Base-by-base conservation (phyloP, 768 basidiomycete species). In the Cystobasidium tubakii region DNA sequence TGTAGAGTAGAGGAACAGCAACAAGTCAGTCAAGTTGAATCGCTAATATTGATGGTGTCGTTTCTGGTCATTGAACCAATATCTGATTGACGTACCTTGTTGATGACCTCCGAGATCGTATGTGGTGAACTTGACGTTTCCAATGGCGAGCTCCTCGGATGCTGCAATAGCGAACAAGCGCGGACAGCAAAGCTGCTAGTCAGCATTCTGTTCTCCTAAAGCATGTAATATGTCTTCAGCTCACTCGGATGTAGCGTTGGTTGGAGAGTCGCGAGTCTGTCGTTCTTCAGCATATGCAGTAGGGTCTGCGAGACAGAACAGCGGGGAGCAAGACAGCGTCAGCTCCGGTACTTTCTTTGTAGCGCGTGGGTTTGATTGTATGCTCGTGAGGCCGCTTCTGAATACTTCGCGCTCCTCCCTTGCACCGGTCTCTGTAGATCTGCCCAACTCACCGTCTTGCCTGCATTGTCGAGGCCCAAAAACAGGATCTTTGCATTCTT, bases 401-500 rank as follows among this genome's bases (percentile, higher is more conserved):
- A n/a, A n/a, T n/a, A n/a, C n/a, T n/a, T n/a, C n/a, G n/a, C n/a
- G n/a, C n/a, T n/a, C n/a, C n/a, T n/a, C n/a, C n/a, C n/a, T n/a
- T n/a, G n/a, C n/a, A n/a, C n/a, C n/a, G n/a, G n/a, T n/a, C n/a
- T n/a, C n/a, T n/a, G 15, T 39, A 6, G 15, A 15, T 6, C 39
- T 39, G 39, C 64, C 12, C 9, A 34, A 50, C 89, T 74, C 76
- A 96, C 95, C 74, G 96, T 98, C 86, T 98, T 99, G 81, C 96
- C 95, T 66, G 96, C 96, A 84, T 98, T 99, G 82, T 98, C 95
- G 70, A 98, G 87, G 76, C 96, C 96, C 66, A 99, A 87, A 88
- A 99, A 99, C 76, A 99, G 87, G 81, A 99, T 96, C 87, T 98
- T 99, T 77, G 96, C 96, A 81, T 96, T 97, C 89, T 99, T 75